A percentile compares a stretch with the other conserved stretches of the same genome.
Conservation (phyloP, 805 yeast species). For the Torulaspora maleeae region DNA sequence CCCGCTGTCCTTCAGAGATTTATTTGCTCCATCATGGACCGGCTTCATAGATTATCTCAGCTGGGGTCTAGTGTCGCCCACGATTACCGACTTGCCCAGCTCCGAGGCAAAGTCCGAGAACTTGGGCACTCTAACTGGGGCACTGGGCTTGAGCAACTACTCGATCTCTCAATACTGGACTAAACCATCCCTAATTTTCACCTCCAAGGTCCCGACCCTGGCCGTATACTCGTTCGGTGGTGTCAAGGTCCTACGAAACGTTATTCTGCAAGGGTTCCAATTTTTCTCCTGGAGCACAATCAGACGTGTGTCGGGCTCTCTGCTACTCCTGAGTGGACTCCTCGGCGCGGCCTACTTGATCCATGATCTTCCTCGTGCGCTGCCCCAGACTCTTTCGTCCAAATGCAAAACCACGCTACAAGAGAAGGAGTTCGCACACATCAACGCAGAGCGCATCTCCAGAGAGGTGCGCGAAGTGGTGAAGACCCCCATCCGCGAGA, state of each 20-base stretch:
- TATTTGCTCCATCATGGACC: slow-evolving; percentile 70
- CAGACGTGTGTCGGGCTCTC: slow-evolving; percentile 50
- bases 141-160: slow-evolving; percentile 23
- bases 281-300: slow-evolving; percentile 37
- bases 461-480: slow-evolving; percentile 80
- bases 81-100: slow-evolving; percentile 10
- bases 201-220: slow-evolving; percentile 35
- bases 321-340: slow-evolving; percentile 46
- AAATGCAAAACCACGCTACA: slow-evolving; percentile 61
- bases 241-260: slow-evolving; percentile 37
- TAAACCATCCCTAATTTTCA: slow-evolving; percentile 34
- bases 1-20: slow-evolving; percentile 62
- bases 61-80: slow-evolving; percentile 39
- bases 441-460: slow-evolving; percentile 71
- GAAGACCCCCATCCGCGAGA: slow-evolving; percentile 76
- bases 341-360: slow-evolving; percentile 59
- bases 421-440: slow-evolving; percentile 69
- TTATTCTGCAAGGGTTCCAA: slow-evolving; percentile 38
- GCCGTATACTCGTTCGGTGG: slow-evolving; percentile 38
- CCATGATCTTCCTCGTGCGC: slow-evolving; percentile 81
- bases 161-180: slow-evolving; percentile 29
- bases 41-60: slow-evolving; percentile 43
- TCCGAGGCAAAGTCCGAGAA: slow-evolving; percentile 3
- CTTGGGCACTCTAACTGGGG: slow-evolving; percentile 6
- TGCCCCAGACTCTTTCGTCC: slow-evolving; percentile 74